Evolutionary conservation across 163 green algal genomes (phyloP).

Genomic region (Scenedesmus sp.): DNA sequence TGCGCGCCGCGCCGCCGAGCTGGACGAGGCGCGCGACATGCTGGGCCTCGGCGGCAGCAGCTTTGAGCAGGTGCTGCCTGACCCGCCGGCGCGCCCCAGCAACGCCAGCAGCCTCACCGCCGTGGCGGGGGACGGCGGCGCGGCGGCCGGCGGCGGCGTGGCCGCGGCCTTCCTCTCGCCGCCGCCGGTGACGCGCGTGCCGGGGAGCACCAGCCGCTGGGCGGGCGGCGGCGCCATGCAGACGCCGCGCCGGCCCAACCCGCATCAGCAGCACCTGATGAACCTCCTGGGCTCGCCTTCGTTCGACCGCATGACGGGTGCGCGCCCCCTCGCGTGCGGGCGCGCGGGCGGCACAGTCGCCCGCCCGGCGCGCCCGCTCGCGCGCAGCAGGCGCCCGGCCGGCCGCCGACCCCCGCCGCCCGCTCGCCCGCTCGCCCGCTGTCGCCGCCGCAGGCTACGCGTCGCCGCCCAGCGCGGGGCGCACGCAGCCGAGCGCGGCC

Average conservation of each 20-base stretch:
- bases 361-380: not conserved
- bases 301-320: constrained; percentile 37
- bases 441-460: constrained; percentile 20
- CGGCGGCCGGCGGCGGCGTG: not conserved
- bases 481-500: constrained; percentile 25
- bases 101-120: constrained; percentile 36
- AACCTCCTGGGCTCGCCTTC: constrained; percentile 38
- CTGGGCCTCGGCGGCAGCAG: constrained; percentile 21
- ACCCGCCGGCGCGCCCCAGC: constrained; percentile 19
- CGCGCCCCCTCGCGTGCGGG: not conserved
- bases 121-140: not conserved
- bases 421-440: no score
- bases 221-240: not conserved
- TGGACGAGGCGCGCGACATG: not conserved
- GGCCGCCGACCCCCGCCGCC: not conserved
- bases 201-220: constrained; percentile 26
- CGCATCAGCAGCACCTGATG: constrained; percentile 40
- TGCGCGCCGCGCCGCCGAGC: no score
- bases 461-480: not conserved
- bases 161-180: constrained; percentile 33
- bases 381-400: no score
- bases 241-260: constrained; percentile 8
- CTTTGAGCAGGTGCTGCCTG: not conserved
- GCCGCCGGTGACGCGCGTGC: not conserved
- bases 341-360: not conserved